phyloP scores from a whole-genome alignment of 768 basidiomycete genomes.

The Kwoniella sp. region DNA sequence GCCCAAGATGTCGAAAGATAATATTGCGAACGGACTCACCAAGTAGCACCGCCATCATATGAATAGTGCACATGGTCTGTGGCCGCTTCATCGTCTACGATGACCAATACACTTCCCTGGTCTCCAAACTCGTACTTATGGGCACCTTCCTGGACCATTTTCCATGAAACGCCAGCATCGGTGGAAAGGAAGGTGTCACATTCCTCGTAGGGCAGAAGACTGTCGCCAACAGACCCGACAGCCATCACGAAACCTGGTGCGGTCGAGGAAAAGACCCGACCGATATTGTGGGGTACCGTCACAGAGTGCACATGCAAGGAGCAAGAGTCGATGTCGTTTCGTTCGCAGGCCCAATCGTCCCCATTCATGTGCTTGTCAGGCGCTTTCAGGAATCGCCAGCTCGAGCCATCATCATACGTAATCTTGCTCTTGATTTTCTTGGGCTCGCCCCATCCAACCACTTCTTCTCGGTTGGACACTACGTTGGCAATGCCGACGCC shows the following conservation, averaged over 20 bases:
- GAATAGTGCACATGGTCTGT: conserved; percentile 74
- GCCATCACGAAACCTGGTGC: conserved; percentile 96
- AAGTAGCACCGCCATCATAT: conserved; percentile 75
- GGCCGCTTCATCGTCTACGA: conserved; percentile 80
- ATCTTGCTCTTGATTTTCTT: conserved; percentile 77
- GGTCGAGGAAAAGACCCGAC: conserved; percentile 88
- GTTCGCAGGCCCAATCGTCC: conserved; percentile 66
- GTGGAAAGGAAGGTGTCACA: conserved; percentile 91
- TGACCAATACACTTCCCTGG: conserved; percentile 73
- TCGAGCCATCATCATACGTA: conserved; percentile 88
- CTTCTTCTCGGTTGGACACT: conserved; percentile 79
- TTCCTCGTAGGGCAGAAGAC: conserved; percentile 72
- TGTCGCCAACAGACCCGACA: conserved; percentile 81
- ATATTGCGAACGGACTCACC: conserved; percentile 61
- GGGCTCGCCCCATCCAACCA: conserved; percentile 67
- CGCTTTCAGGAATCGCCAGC: conserved; percentile 73
- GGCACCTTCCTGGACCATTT: conserved; percentile 70
- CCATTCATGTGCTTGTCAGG: conserved; percentile 66
- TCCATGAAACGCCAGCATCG: conserved; percentile 86
- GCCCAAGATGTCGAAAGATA: not conserved
- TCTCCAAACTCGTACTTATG: conserved; percentile 98
- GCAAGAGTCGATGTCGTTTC: conserved; percentile 63
- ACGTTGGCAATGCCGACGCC: conserved; percentile 90
- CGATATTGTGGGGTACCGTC: conserved; percentile 87
- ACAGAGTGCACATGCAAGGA: conserved; percentile 91